Base-by-base conservation (phyloP, 75 land plant genomes). In the Cupressus sempervirens region DNA sequence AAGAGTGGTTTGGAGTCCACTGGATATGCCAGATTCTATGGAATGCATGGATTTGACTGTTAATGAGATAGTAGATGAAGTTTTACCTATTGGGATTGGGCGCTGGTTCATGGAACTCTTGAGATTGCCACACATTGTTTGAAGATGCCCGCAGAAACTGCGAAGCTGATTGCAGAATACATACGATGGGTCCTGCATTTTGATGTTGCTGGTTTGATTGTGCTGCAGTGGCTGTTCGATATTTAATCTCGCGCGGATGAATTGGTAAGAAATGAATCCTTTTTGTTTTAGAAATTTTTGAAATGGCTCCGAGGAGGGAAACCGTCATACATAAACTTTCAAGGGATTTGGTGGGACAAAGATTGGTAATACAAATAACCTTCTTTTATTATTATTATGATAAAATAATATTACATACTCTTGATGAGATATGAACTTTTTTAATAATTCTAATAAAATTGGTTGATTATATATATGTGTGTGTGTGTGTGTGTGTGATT, bases 1-100 rank as follows among this genome's bases (percentile, higher is more conserved):
- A 50, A 76, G 36, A 29, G 53, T 46, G 29, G 34, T 3, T n/a
- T 48, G 26, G 1, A n/a, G 23, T 20, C 13, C 13, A 85, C 10
- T 38, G 50, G 52, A 50, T 85, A 18, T 46, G 50, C 40, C 41
- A 7, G 16, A 30, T 34, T 34, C 23, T 20, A 76, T 29, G 34
- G 36, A 76, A 30, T 23, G 67, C 8, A 62, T 62, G 67, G 1
- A 62, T 62, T 62, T 62, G 67, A 62, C 26, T 1, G 5, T 6
- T 20, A 32, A 65, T 5, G 68, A 5, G 5, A 20, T 11, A 77
- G 15, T 6, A 16, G 80, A 40, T 26, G 14, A 43, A 3, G 5
- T 32, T 62, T 62, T 68, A 88, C 89, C 89, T 72, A 81, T 84
- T 56, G 86, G 86, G 40, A 88, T 85, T 46, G 86, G 89, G n/a